Evolutionary conservation across 2,329 filamentous ascomycete genomes (phyloP).

Genomic region (Fusarium chuoi): DNA sequence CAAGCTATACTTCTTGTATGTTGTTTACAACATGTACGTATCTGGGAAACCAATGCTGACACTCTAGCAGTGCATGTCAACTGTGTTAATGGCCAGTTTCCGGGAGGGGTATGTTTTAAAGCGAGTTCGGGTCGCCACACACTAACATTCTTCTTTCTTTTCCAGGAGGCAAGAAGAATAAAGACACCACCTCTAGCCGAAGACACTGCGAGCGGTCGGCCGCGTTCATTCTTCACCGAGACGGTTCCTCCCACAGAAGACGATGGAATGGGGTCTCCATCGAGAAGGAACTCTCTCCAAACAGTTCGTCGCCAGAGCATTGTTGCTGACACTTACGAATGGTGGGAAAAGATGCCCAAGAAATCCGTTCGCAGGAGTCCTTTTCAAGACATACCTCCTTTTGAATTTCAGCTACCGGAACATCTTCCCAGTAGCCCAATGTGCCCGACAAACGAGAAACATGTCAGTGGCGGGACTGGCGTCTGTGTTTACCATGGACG

Average conservation of each 20-base stretch:
- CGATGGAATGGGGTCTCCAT: neutral
- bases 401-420: conserved; percentile 62
- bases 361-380: conserved; percentile 34
- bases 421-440: conserved; percentile 63
- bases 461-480: conserved; percentile 57
- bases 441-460: conserved; percentile 60
- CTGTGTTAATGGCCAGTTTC: conserved; percentile 43
- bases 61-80: conserved; percentile 10
- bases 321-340: conserved; percentile 45
- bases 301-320: conserved; percentile 38
- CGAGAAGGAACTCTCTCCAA: conserved; percentile 23
- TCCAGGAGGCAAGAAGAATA: conserved; percentile 60
- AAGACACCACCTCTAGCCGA: conserved; percentile 59
- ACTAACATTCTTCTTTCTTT: neutral
- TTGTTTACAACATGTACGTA: neutral
- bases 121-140: conserved; percentile 7
- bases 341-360: conserved; percentile 50
- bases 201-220: conserved; percentile 49
- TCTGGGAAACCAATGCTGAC: conserved; percentile 2
- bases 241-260: conserved; percentile 46
- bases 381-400: conserved; percentile 40
- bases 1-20: conserved; percentile 29
- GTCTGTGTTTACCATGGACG: conserved; percentile 63
- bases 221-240: conserved; percentile 57
- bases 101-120: conserved; percentile 47